A percentile compares a stretch with the other conserved stretches of the same genome.
Evolutionary conservation across 2,329 filamentous ascomycete genomes (phyloP).

Genomic region (Ophiostoma fasciatum): DNA sequence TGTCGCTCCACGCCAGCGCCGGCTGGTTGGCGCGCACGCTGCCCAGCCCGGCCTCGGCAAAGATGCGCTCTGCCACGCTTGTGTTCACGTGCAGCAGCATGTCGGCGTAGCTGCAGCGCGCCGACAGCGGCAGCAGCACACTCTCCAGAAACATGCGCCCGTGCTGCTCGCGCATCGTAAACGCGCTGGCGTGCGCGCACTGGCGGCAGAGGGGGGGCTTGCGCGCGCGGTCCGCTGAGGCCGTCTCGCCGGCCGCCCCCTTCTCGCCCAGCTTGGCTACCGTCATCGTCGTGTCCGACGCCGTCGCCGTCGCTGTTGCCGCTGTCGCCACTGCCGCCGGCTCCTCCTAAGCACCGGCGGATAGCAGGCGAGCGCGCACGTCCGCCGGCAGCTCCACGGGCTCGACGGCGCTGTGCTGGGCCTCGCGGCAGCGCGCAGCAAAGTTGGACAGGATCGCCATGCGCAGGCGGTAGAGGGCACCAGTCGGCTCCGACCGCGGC

Average conservation of each 20-base stretch:
- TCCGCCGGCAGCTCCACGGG: neutral
- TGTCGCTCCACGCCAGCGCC: neutral
- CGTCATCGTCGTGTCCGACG: neutral
- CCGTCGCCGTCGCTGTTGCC: neutral
- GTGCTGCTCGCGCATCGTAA: constrained; percentile 10
- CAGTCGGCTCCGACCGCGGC: constrained; percentile 5
- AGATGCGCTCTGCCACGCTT: constrained; percentile 6
- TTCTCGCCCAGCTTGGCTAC: no score
- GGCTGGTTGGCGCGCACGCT: neutral
- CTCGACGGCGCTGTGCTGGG: neutral
- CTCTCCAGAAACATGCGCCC: constrained; percentile 9
- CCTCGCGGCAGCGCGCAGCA: constrained; percentile 5
- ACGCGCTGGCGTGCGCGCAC: constrained; percentile 2
- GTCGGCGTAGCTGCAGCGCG: constrained; percentile 2
- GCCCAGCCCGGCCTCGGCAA: constrained; percentile 1
- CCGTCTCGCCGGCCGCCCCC: neutral
- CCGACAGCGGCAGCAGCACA: constrained; percentile 8
- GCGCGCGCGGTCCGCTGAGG: neutral
- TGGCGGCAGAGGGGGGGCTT: neutral
- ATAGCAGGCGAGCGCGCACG: neutral
- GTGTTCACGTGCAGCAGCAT: constrained; percentile 8
- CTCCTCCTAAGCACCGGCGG: neutral
- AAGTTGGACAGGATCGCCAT: constrained; percentile 10
- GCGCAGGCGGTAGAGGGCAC: constrained; percentile 4
- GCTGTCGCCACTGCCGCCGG: neutral